A percentile compares a stretch with the other conserved stretches of the same genome.
Conservation (phyloP, 1,284 basidiomycete species). For the Hemileia vastatrix region DNA sequence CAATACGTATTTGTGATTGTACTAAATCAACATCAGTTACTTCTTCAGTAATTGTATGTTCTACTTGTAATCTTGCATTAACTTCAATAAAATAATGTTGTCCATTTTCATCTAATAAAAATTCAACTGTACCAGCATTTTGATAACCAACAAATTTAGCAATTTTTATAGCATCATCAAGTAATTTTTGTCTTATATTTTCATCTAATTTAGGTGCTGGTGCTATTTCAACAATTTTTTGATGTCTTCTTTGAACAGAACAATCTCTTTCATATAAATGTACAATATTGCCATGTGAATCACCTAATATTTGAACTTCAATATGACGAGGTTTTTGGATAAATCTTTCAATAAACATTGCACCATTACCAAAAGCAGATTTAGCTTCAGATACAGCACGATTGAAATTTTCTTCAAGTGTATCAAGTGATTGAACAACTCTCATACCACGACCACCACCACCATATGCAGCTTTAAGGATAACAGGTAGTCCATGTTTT, state of each 20-base stretch:
- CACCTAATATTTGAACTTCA: constrained; percentile 49
- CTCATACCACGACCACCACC: constrained; percentile 64
- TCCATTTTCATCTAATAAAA: constrained; percentile 60
- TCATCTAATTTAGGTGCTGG: constrained; percentile 76
- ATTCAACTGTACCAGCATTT: constrained; percentile 76
- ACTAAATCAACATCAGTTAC: constrained; percentile 84
- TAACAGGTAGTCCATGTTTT: constrained; percentile 54
- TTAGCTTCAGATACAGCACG: constrained; percentile 50
- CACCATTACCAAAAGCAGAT: constrained; percentile 25
- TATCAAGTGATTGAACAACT: constrained; percentile 50
- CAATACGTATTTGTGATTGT: constrained; percentile 85
- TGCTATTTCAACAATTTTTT: constrained; percentile 92
- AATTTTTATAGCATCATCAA: constrained; percentile 77
- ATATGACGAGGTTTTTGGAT: constrained; percentile 52
- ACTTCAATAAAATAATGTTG: constrained; percentile 88
- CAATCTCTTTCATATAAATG: constrained; percentile 90
- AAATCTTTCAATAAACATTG: constrained; percentile 39
- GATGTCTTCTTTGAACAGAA: constrained; percentile 83
- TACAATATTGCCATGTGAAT: constrained; percentile 62
- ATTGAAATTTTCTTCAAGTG: constrained; percentile 47
- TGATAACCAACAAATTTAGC: constrained; percentile 82
- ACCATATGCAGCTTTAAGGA: constrained; percentile 61
- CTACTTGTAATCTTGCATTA: constrained; percentile 69
- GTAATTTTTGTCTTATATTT: constrained; percentile 66
- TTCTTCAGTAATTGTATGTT: constrained; percentile 89